A percentile compares a stretch with the other conserved stretches of the same genome.
Conservation (phyloP, 805 yeast genomes). For the Limtongozyma cylindracea region DNA sequence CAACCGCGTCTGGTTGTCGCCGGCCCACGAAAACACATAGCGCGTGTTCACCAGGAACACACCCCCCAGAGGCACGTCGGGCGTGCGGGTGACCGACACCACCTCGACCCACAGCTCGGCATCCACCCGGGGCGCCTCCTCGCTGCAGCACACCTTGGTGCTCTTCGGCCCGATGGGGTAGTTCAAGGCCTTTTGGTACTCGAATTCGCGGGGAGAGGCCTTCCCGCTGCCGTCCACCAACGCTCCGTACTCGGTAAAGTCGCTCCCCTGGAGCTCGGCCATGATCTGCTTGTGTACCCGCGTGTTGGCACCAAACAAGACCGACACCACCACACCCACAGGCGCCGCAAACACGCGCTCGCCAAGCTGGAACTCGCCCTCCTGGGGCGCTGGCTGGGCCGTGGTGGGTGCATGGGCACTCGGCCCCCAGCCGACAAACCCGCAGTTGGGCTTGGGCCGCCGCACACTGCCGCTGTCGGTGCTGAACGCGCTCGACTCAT, state of each 20-base stretch:
- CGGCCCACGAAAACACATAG: neutral
- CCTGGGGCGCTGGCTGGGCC: constrained; percentile 1
- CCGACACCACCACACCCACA: constrained; percentile 27
- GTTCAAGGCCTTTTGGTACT: constrained; percentile 36
- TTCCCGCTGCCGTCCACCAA: constrained; percentile 4
- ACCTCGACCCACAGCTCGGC: constrained; percentile 19
- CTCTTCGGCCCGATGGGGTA: constrained; percentile 60
- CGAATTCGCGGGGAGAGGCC: constrained; percentile 19
- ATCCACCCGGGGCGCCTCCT: constrained; percentile 26
- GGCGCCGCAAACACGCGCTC: constrained; percentile 37
- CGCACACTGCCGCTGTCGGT: too few relatives aligned
- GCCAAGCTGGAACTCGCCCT: constrained; percentile 23
- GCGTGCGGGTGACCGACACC: constrained; percentile 36
- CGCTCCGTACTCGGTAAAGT: constrained; percentile 16
- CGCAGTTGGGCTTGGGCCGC: too few relatives aligned
- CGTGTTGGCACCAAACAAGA: constrained; percentile 39
- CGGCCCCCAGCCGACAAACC: too few relatives aligned
- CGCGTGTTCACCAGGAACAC: neutral
- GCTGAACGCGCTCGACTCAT: too few relatives aligned
- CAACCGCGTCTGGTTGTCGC: neutral
- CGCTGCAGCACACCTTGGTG: constrained; percentile 39
- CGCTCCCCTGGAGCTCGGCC: constrained; percentile 36
- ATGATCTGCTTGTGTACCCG: constrained; percentile 17
- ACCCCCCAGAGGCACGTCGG: constrained; percentile 19
- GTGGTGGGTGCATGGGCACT: constrained; percentile 20